These are phyloP conservation scores for Zoysia japonica DNA, from an alignment of 176 grass and related monocot genomes.

Conservation along the genomic window DNA sequence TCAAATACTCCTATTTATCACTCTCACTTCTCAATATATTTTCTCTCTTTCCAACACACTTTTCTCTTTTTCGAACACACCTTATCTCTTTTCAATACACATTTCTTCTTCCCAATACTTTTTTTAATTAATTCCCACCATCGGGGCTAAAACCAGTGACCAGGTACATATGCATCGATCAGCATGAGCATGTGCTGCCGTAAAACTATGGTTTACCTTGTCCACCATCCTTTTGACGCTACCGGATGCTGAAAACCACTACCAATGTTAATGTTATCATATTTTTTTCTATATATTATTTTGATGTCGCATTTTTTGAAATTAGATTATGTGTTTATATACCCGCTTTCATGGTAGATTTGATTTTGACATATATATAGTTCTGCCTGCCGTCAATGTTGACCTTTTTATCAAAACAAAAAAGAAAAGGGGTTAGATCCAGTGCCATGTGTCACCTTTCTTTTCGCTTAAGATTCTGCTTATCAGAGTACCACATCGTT, in stretches of 20 bases:
- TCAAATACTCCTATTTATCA: too few species aligned
- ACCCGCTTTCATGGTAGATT: too few species aligned
- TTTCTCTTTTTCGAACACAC: too few species aligned
- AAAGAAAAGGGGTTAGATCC: background rate
- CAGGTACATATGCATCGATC: conserved; percentile 19
- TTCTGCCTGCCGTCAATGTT: background rate
- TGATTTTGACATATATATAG: background rate
- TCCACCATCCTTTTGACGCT: background rate
- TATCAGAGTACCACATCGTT: background rate
- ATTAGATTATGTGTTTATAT: too few species aligned
- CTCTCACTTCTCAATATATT: too few species aligned
- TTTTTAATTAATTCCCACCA: too few species aligned
- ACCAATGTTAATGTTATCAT: background rate
- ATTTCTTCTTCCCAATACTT: too few species aligned
- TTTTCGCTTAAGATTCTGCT: background rate
- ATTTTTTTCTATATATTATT: background rate
- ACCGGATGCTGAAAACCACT: background rate
- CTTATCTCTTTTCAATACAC: too few species aligned
- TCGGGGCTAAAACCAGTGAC: too few species aligned
- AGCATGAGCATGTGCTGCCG: background rate
- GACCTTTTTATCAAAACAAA: background rate
- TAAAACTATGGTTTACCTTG: background rate
- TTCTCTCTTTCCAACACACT: too few species aligned
- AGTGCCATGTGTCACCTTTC: background rate
- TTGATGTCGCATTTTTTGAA: too few species aligned